Conservation (phyloP, 2,329 filamentous ascomycete species). For the Endoconidiophora polonica region DNA sequence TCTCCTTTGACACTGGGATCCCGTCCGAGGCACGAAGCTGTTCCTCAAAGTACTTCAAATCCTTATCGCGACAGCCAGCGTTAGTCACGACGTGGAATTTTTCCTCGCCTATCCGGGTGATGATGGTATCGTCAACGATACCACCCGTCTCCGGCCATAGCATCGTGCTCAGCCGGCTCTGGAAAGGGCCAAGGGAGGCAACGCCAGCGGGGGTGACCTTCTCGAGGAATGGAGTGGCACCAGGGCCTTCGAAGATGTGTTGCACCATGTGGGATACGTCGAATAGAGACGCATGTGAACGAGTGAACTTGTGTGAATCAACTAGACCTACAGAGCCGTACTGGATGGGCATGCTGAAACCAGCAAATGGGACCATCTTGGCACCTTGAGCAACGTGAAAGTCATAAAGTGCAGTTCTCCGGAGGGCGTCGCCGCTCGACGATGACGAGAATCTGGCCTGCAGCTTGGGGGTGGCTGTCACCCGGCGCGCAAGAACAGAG, state of each 20-base stretch:
- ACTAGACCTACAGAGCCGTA: constrained; percentile 62
- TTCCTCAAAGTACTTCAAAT: constrained; percentile 56
- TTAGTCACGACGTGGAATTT: constrained; percentile 91
- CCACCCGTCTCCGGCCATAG: constrained; percentile 68
- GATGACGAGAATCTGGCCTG: constrained; percentile 11
- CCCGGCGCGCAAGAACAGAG: constrained; percentile 9
- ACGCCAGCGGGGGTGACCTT: constrained; percentile 65
- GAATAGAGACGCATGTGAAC: constrained; percentile 75
- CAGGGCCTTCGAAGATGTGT: constrained; percentile 67
- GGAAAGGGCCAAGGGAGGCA: constrained; percentile 43
- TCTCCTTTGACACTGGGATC: constrained; percentile 30
- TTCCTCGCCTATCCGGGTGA: constrained; percentile 60
- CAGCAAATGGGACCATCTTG: constrained; percentile 95
- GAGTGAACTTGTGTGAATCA: constrained; percentile 80
- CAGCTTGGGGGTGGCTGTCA: constrained; percentile 3
- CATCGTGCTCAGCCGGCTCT: constrained; percentile 70
- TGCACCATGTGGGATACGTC: constrained; percentile 97
- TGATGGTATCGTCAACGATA: constrained; percentile 86
- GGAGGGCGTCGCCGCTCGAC: constrained; percentile 22
- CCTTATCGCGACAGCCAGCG: constrained; percentile 79
- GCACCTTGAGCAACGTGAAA: constrained; percentile 62
- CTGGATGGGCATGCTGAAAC: constrained; percentile 83
- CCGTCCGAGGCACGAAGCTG: constrained; percentile 47
- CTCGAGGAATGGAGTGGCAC: constrained; percentile 67
- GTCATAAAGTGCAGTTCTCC: constrained; percentile 60